Evolutionary conservation across 768 basidiomycete genomes (phyloP).

Genomic region (Mycena vulgaris): DNA sequence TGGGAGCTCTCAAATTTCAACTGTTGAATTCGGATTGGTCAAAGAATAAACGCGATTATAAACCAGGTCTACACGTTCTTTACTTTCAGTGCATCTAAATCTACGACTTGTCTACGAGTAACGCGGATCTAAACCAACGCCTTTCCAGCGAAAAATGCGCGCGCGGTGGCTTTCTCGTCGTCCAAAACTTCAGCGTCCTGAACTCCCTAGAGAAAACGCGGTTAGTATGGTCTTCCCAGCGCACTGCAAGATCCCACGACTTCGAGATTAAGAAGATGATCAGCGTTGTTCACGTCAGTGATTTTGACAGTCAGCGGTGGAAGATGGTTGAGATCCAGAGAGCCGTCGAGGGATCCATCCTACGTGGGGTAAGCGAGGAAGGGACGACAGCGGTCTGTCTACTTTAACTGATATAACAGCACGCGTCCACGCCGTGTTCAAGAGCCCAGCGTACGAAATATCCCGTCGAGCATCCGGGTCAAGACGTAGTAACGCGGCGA

Average conservation of each 20-base stretch:
- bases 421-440: conserved; percentile 85
- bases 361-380: conserved; percentile 26
- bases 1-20: too few relatives aligned
- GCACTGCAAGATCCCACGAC: conserved; percentile 44
- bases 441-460: conserved; percentile 61
- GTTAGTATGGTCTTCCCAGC: background rate
- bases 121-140: conserved; percentile 10
- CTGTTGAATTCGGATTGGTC: too few relatives aligned
- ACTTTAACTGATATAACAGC: conserved; percentile 64
- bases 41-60: too few relatives aligned
- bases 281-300: conserved; percentile 53
- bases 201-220: conserved; percentile 19
- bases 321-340: conserved; percentile 44
- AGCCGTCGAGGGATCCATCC: conserved; percentile 43
- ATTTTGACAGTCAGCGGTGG: conserved; percentile 53
- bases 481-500: conserved; percentile 67
- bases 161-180: conserved; percentile 47
- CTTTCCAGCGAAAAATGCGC: conserved; percentile 55
- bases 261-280: conserved; percentile 48
- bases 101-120: background rate
- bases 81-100: conserved; percentile 11
- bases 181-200: conserved; percentile 42
- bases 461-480: conserved; percentile 62
- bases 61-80: too few relatives aligned
- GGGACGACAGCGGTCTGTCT: background rate